phyloP scores from a whole-genome alignment of 2,329 filamentous ascomycete species.

The Phoma sp. region DNA sequence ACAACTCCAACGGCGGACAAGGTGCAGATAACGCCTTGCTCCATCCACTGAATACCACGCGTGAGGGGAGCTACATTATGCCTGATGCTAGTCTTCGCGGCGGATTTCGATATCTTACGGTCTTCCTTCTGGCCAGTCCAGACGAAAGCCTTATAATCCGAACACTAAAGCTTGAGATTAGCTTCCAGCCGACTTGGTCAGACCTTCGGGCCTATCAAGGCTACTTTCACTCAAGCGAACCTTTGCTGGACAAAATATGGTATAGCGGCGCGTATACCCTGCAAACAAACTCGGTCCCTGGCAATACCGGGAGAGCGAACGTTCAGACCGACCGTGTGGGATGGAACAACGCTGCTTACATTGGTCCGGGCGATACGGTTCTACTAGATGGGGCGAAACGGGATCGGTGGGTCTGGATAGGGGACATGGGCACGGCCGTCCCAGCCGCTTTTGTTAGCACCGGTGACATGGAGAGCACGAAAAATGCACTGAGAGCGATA shows the following conservation, averaged over 20 bases:
- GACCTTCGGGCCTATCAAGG: constrained; percentile 50
- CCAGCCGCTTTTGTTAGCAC: constrained; percentile 53
- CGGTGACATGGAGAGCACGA: constrained; percentile 55
- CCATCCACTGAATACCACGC: constrained; percentile 46
- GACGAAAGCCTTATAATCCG: constrained; percentile 47
- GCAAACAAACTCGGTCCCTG: constrained; percentile 47
- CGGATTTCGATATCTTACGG: constrained; percentile 61
- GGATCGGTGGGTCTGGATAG: constrained; percentile 14
- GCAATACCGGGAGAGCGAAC: constrained; percentile 34
- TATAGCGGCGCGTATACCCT: constrained; percentile 58
- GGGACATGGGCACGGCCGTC: constrained; percentile 56
- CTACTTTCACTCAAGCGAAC: constrained; percentile 41
- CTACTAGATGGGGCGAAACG: constrained; percentile 13
- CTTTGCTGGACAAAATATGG: constrained; percentile 63
- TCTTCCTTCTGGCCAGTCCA: constrained; percentile 51
- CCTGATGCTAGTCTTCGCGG: constrained; percentile 55
- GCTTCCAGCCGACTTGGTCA: constrained; percentile 59
- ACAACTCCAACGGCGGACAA: constrained; percentile 49
- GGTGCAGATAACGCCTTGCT: constrained; percentile 56
- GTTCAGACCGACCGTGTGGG: constrained; percentile 2
- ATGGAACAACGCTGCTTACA: constrained; percentile 45
- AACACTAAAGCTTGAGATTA: constrained; percentile 53
- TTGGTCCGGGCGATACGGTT: constrained; percentile 53
- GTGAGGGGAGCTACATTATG: constrained; percentile 52
- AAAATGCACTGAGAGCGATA: constrained; percentile 53